Conservation (phyloP, 1,139 yeast genomes). For the Petasospora fabianii region DNA sequence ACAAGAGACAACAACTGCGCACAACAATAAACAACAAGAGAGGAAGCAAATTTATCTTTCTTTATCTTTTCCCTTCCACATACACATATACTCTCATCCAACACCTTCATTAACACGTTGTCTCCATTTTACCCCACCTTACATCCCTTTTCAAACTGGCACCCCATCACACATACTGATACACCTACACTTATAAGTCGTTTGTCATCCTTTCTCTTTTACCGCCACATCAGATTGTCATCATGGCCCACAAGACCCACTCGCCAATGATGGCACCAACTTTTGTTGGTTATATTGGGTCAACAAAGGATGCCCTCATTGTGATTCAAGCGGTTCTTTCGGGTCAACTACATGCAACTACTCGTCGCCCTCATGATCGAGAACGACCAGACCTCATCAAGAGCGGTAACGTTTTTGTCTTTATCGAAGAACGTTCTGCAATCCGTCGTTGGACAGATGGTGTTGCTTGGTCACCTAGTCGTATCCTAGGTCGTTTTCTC, state of each 20-base stretch:
- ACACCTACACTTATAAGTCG: too few species aligned
- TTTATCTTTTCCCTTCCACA: too few species aligned
- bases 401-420: slow-evolving; percentile 81
- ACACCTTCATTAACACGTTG: too few species aligned
- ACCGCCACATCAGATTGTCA: neutral
- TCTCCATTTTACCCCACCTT: too few species aligned
- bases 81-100: too few species aligned
- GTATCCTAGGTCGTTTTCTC: slow-evolving; percentile 79
- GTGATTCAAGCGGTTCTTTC: slow-evolving; percentile 76
- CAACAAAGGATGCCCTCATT: slow-evolving; percentile 78
- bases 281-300: slow-evolving; percentile 71
- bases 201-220: too few species aligned
- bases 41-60: too few species aligned
- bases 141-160: too few species aligned
- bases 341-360: slow-evolving; percentile 58
- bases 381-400: slow-evolving; percentile 65
- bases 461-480: slow-evolving; percentile 84
- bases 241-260: slow-evolving; percentile 4
- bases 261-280: slow-evolving; percentile 45
- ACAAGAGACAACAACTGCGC: too few species aligned
- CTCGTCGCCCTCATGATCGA: slow-evolving; percentile 77
- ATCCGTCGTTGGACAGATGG: slow-evolving; percentile 96
- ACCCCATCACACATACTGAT: too few species aligned
- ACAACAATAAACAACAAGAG: too few species aligned
- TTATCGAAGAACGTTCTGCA: slow-evolving; percentile 77